phyloP scores from a whole-genome alignment of 2,329 filamentous ascomycete genomes.

The Botrytis aclada region DNA sequence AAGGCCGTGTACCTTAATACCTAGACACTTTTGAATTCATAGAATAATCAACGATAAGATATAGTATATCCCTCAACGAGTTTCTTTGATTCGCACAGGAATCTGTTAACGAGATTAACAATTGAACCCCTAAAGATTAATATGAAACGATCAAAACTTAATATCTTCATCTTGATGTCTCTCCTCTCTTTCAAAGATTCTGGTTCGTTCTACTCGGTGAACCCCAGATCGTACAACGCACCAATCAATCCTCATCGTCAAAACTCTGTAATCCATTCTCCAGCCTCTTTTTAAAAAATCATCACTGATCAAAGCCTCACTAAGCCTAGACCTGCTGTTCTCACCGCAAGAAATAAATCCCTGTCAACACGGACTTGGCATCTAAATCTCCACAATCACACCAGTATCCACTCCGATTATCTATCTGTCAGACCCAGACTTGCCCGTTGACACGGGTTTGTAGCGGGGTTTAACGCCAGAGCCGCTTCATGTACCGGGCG shows the following conservation, averaged over 20 bases:
- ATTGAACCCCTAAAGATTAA: neutral
- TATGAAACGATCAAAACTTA: neutral
- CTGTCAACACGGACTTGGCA: neutral
- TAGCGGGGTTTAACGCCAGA: constrained; percentile 9
- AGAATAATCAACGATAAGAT: constrained; percentile 8
- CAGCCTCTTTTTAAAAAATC: constrained; percentile 14
- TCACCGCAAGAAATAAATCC: constrained; percentile 17
- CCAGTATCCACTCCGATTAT: neutral
- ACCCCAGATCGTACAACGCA: constrained; percentile 3
- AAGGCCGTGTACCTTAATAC: constrained; percentile 10
- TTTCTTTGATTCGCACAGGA: neutral
- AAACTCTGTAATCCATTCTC: constrained; percentile 8
- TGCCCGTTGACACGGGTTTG: neutral
- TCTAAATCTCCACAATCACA: neutral
- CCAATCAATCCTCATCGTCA: neutral
- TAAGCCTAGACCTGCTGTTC: constrained; percentile 14
- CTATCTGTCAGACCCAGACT: constrained; percentile 3
- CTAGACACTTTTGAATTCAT: constrained; percentile 19
- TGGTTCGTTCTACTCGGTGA: constrained; percentile 16
- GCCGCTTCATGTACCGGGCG: neutral
- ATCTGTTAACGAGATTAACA: neutral
- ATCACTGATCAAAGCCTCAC: neutral
- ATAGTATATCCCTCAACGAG: neutral
- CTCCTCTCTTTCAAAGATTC: neutral
- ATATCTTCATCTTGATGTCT: neutral